Conservation (phyloP, 257 asterid species). For the Thymus mandschuricus region DNA sequence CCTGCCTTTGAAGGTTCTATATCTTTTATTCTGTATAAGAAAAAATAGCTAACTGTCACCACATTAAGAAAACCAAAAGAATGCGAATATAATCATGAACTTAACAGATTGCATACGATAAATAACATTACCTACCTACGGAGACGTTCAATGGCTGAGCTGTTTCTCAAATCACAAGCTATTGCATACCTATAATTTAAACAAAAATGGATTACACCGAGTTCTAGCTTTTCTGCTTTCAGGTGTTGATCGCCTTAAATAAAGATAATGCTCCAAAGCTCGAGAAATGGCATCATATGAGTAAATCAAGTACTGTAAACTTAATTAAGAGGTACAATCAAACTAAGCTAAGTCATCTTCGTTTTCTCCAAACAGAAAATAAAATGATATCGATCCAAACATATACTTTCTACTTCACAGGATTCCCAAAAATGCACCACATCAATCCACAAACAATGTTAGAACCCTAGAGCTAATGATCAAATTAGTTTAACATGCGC, state of each 20-base stretch:
- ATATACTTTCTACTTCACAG: not conserved
- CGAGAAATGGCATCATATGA: not conserved
- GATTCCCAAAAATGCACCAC: not conserved
- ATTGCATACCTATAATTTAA: slow-evolving; percentile 69
- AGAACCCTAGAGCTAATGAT: not conserved
- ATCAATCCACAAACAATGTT: not conserved
- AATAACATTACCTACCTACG: slow-evolving; percentile 55
- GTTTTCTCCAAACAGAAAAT: slow-evolving; percentile 4
- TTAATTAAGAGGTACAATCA: not conserved
- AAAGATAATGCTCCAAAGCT: not conserved
- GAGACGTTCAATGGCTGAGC: slow-evolving; percentile 74
- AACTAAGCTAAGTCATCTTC: not conserved
- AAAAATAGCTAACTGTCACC: slow-evolving; percentile 30
- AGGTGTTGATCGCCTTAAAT: not conserved
- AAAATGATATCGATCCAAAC: not conserved
- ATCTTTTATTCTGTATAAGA: slow-evolving; percentile 66
- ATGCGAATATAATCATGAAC: slow-evolving; percentile 10
- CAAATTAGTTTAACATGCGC: not conserved
- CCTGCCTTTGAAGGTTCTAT: slow-evolving; percentile 88
- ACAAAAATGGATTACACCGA: slow-evolving; percentile 11
- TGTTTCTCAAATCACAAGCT: slow-evolving; percentile 71
- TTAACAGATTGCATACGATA: slow-evolving; percentile 14
- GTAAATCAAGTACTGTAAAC: not conserved
- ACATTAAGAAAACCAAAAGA: slow-evolving; percentile 10
- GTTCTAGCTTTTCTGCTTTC: not conserved